phyloP scores from a whole-genome alignment of 2,329 filamentous ascomycete species.

The Orbilia blumenaviensis region DNA sequence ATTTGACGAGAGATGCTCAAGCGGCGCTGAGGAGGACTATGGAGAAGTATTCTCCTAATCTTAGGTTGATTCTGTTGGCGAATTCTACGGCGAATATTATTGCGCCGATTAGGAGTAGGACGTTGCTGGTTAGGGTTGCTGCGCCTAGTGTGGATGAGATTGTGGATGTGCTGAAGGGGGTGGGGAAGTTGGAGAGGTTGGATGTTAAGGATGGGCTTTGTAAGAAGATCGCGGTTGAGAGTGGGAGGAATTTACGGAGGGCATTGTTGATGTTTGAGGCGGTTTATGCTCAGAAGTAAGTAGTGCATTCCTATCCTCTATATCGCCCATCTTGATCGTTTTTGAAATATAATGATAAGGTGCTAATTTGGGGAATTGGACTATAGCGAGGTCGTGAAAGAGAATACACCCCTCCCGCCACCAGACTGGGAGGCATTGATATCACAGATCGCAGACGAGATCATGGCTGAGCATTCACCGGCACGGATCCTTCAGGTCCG shows the following conservation, averaged over 20 bases:
- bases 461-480: conserved; percentile 91
- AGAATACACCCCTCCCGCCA: conserved; percentile 87
- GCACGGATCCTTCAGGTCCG: conserved; percentile 80
- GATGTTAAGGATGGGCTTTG: conserved; percentile 75
- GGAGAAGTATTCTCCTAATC: conserved; percentile 98
- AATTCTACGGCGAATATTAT: conserved; percentile 99
- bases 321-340: background rate
- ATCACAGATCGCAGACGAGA: conserved; percentile 86
- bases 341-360: background rate
- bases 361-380: background rate
- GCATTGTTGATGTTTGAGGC: conserved; percentile 97
- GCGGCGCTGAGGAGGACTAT: conserved; percentile 93
- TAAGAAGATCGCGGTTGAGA: conserved; percentile 85
- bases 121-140: conserved; percentile 87
- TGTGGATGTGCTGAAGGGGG: conserved; percentile 73
- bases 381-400: conserved; percentile 83
- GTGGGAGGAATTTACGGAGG: conserved; percentile 86
- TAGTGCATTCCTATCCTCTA: background rate
- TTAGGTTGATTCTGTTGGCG: conserved; percentile 88
- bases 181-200: conserved; percentile 75
- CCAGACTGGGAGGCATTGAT: conserved; percentile 98
- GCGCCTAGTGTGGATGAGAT: conserved; percentile 89
- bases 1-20: conserved; percentile 91
- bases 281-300: conserved; percentile 95
- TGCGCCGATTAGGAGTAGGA: conserved; percentile 93